These are phyloP conservation scores for Ascomycota sp. DNA, from an alignment of 2,329 filamentous ascomycete species.

Conservation along the genomic window DNA sequence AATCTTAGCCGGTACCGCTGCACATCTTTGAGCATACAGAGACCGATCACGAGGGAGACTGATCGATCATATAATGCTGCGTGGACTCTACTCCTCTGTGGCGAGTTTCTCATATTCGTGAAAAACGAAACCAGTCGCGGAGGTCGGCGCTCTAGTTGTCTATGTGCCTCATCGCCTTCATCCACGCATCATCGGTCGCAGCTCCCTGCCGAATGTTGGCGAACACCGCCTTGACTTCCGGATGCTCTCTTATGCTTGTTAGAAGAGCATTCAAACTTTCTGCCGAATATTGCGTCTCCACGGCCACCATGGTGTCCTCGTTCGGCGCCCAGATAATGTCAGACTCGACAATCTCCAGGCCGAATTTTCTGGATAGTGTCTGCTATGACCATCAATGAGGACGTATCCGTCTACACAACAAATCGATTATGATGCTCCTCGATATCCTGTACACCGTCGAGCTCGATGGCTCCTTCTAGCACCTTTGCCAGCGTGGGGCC, in stretches of 20 bases:
- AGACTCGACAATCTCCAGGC: conserved; percentile 47
- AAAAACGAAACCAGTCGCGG: too few species aligned
- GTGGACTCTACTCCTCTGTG: too few species aligned
- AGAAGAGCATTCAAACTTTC: conserved; percentile 39
- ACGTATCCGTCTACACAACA: conserved; percentile 30
- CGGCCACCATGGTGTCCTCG: conserved; percentile 49
- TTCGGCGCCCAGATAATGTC: conserved; percentile 78
- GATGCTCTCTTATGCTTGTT: conserved; percentile 40
- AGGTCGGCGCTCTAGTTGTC: conserved; percentile 18
- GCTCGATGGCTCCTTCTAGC: conserved; percentile 63
- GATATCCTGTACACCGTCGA: conserved; percentile 56
- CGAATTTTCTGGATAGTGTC: conserved; percentile 39
- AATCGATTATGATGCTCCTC: conserved; percentile 49
- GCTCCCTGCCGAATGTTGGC: conserved; percentile 40
- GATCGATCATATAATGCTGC: too few species aligned
- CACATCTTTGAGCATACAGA: too few species aligned
- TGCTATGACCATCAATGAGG: conserved; percentile 13
- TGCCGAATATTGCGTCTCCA: conserved; percentile 36
- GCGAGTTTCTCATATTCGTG: too few species aligned
- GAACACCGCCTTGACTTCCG: conserved; percentile 62
- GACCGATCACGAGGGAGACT: too few species aligned
- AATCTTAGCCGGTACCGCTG: too few species aligned
- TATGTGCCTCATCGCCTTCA: conserved; percentile 28
- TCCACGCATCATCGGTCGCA: conserved; percentile 33
- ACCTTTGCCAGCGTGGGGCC: conserved; percentile 46